Base-by-base conservation (phyloP, 345 rosid species). In the Eucalyptus paniculata region DNA sequence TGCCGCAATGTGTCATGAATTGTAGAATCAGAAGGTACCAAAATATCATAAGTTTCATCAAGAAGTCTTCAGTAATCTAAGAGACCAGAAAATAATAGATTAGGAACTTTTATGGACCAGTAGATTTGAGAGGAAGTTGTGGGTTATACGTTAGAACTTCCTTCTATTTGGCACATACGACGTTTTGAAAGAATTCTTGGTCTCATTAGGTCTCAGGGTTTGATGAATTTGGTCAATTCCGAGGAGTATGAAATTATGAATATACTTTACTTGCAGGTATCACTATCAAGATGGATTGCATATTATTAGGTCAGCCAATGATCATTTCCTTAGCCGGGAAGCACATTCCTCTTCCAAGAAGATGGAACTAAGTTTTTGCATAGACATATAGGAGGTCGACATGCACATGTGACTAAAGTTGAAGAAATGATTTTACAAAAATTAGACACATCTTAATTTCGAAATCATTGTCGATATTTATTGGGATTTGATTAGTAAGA, bases 1-100 rank as follows among this genome's bases (percentile, higher is more conserved):
- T n/a, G 77, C 40, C 21, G 5, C 6, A 18, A 65, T 4, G 37
- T n/a, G 0, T n/a, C 6, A 0, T n/a, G 6, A 7, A 65, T 65
- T n/a, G 19, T n/a, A 15, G 11, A n/a, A 65, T n/a, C 6, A n/a
- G 2, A 65, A n/a, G 11, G 11, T 65, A 65, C 37, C 9, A 15
- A 65, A 2, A 65, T n/a, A n/a, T n/a, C 37, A n/a, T n/a, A n/a
- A n/a, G 37, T 65, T 65, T n/a, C 77, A 3, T n/a, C 77, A 0
- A n/a, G 21, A 65, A 65, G 21, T 4, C 77, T n/a, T 65, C 77
- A 65, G 11, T 65, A 7, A n/a, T 65, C 77, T 65, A 4, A 14
- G 21, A 65, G 40, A 65, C 77, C 21, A 14, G 37, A 65, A 65
- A 65, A 65, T 16, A 65, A 4, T n/a, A n/a, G 77, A 65, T n/a